Evolutionary conservation across 2,329 filamentous ascomycete genomes (phyloP).

Genomic region (Penicillium hordei): DNA sequence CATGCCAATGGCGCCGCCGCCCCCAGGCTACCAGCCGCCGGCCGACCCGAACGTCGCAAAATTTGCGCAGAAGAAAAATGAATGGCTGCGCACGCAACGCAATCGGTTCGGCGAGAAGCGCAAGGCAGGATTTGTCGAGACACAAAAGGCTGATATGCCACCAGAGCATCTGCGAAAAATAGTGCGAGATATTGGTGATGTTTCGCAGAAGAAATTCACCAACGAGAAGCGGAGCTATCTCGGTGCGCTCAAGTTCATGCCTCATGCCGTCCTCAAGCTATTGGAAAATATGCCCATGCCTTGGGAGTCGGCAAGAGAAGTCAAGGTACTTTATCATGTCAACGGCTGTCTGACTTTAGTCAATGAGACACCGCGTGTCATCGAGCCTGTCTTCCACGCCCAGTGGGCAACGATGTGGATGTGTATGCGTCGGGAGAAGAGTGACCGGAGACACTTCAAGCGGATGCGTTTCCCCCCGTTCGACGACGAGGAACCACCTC

Average conservation of each 20-base stretch:
- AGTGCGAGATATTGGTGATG: constrained; percentile 96
- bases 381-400: constrained; percentile 95
- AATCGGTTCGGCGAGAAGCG: constrained; percentile 96
- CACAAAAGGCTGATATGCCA: constrained; percentile 97
- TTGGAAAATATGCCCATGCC: constrained; percentile 99
- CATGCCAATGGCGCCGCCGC: constrained; percentile 67
- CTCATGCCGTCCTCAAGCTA: constrained; percentile 93
- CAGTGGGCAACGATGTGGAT: constrained; percentile 99
- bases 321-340: constrained; percentile 97
- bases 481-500: constrained; percentile 94
- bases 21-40: constrained; percentile 78
- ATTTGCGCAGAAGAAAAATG: constrained; percentile 97
- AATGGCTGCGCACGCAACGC: constrained; percentile 90
- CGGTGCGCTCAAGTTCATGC: constrained; percentile 98
- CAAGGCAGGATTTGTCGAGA: constrained; percentile 94
- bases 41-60: constrained; percentile 85
- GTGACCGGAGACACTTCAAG: constrained; percentile 93
- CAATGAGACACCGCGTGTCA: constrained; percentile 93
- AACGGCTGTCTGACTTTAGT: constrained; percentile 96
- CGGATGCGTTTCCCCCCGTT: constrained; percentile 98
- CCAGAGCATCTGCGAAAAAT: constrained; percentile 98
- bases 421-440: constrained; percentile 96
- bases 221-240: constrained; percentile 98
- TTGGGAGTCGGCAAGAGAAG: constrained; percentile 93
- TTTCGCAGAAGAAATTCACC: constrained; percentile 98